Conservation (phyloP, 306 rosid genomes). For the Nissolia schottii region DNA sequence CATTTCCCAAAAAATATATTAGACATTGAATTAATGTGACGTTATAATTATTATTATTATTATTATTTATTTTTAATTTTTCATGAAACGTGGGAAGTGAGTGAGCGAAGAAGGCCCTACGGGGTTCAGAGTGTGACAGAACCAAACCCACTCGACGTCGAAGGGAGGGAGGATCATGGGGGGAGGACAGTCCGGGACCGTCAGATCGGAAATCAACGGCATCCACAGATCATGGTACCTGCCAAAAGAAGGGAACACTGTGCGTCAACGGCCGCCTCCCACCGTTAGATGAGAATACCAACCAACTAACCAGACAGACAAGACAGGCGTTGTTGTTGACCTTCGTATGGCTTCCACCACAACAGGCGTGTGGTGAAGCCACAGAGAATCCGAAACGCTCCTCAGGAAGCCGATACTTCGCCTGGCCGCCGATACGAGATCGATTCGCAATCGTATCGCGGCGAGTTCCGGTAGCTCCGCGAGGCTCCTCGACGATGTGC, state of each 20-base stretch:
- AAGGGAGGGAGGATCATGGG: conserved; percentile 74
- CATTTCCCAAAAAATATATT: not conserved
- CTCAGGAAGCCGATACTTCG: conserved; percentile 53
- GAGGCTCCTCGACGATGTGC: conserved; percentile 44
- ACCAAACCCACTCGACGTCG: conserved; percentile 95
- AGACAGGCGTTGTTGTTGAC: conserved; percentile 11
- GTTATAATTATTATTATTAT: not conserved
- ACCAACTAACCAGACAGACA: not conserved
- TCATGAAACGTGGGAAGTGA: not conserved
- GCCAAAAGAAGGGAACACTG: no score
- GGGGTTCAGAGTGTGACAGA: conserved; percentile 77
- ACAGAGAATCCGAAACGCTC: conserved; percentile 43
- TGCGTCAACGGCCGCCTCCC: not conserved
- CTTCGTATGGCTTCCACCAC: conserved; percentile 66
- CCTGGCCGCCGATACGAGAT: conserved; percentile 69
- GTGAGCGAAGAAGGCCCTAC: conserved; percentile 27
- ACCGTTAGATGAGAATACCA: conserved; percentile 20
- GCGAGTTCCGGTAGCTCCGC: conserved; percentile 48
- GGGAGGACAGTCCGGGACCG: conserved; percentile 31
- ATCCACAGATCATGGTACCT: conserved; percentile 84
- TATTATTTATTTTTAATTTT: not conserved
- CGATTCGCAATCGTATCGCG: conserved; percentile 42
- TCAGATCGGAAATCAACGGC: conserved; percentile 89
- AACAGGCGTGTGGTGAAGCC: conserved; percentile 55
- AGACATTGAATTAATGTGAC: not conserved